Percentiles rank a stretch among this genome's conserved stretches.
Conservation (phyloP, 345 rosid species). For the Litchi chinensis region DNA sequence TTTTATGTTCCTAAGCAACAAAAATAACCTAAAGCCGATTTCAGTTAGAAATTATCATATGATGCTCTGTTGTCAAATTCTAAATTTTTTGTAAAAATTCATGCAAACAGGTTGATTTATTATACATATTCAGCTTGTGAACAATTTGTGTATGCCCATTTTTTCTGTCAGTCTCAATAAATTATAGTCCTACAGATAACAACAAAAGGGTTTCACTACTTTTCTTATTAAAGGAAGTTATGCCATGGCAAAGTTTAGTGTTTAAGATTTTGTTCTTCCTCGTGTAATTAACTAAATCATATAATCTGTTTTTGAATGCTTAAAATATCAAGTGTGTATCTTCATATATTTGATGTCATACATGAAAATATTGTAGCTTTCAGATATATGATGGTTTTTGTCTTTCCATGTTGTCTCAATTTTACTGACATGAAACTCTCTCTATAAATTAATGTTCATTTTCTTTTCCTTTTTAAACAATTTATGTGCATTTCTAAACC, state of each 20-base stretch:
- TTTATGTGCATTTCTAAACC: slow-evolving; percentile 3
- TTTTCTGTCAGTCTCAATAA: neutral
- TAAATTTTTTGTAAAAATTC: neutral
- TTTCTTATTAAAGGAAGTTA: neutral
- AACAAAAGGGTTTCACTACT: neutral
- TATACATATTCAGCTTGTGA: neutral
- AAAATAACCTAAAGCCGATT: neutral
- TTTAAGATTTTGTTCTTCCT: neutral
- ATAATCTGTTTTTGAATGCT: neutral
- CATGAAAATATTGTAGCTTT: neutral
- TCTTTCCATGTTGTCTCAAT: neutral
- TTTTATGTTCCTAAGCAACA: no score
- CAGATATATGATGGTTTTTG: neutral
- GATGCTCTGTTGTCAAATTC: neutral
- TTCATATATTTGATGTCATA: neutral
- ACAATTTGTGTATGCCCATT: neutral
- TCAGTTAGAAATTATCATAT: neutral
- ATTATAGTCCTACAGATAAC: neutral
- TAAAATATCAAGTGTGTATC: neutral
- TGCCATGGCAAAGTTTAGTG: neutral
- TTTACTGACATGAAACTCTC: neutral
- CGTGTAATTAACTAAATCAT: neutral
- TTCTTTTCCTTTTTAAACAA: neutral
- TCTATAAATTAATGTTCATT: neutral
- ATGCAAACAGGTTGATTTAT: neutral